Conservation (phyloP, 345 rosid species). For the Viola odorata region DNA sequence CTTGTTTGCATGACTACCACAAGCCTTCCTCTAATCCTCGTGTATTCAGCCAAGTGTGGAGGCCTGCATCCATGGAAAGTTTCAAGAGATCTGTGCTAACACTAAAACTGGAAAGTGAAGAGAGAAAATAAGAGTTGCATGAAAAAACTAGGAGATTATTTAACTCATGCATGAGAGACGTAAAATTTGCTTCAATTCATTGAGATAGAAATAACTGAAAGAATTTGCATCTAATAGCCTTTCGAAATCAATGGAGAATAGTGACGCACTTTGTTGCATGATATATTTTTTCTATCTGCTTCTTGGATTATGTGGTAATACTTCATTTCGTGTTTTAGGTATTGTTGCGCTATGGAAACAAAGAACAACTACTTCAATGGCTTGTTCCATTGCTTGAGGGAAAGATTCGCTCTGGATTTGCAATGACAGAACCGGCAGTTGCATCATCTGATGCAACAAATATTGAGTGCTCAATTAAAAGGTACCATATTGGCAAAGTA, state of each 20-base stretch:
- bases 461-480: constrained; percentile 84
- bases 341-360: constrained; percentile 81
- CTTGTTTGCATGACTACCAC: background rate
- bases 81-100: background rate
- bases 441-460: constrained; percentile 99
- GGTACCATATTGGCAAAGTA: constrained; percentile 30
- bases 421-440: constrained; percentile 98
- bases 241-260: background rate
- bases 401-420: constrained; percentile 91
- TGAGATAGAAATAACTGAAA: background rate
- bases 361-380: constrained; percentile 79
- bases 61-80: background rate
- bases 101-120: background rate
- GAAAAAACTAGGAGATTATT: no score
- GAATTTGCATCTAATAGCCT: background rate
- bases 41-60: background rate
- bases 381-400: constrained; percentile 93
- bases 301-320: background rate
- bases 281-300: background rate
- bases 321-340: constrained; percentile 39
- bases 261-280: background rate
- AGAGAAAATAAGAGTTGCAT: background rate
- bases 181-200: constrained; percentile 9
- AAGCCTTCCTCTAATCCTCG: background rate
- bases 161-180: no score